These are phyloP conservation scores for Trypanosoma grayi DNA, from an alignment of 208 protist genomes.

Conservation along the genomic window DNA sequence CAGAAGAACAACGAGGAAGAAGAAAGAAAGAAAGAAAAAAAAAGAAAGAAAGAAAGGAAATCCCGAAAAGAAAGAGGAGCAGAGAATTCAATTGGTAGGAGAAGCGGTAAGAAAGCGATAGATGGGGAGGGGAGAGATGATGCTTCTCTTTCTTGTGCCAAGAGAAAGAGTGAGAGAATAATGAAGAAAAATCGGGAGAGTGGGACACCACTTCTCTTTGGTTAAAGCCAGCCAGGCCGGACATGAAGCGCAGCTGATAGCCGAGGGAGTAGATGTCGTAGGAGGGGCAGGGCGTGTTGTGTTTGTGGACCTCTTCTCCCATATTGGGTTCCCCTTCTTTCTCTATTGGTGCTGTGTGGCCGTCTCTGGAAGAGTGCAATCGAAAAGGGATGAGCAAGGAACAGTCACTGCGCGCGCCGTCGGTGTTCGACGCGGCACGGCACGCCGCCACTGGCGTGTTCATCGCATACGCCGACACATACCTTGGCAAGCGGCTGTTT, in stretches of 20 bases:
- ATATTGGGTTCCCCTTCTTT: not conserved
- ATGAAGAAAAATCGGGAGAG: too few species aligned
- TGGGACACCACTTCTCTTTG: too few species aligned
- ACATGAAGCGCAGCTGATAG: too few species aligned
- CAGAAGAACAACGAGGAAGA: not conserved
- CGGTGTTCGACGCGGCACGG: not conserved
- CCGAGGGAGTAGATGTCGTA: not conserved
- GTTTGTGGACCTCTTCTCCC: not conserved
- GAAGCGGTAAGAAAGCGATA: not conserved
- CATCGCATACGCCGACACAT: slow-evolving; percentile 80
- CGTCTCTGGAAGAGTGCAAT: too few species aligned
- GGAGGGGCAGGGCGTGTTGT: too few species aligned
- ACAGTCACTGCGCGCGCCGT: not conserved
- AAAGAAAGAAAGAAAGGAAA: slow-evolving; percentile 1
- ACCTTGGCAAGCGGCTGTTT: slow-evolving; percentile 61
- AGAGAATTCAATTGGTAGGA: not conserved
- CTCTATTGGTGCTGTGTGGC: too few species aligned
- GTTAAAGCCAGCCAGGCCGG: too few species aligned
- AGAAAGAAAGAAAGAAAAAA: slow-evolving; percentile 14
- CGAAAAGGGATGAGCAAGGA: slow-evolving; percentile 2
- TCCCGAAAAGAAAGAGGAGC: not conserved
- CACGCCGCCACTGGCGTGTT: slow-evolving; percentile 48
- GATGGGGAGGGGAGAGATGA: not conserved
- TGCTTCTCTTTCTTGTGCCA: slow-evolving; percentile 10
- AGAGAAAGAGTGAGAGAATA: not conserved